Base-by-base conservation (phyloP, 1,284 basidiomycete species). In the Pseudozyma tsukubaensis region DNA sequence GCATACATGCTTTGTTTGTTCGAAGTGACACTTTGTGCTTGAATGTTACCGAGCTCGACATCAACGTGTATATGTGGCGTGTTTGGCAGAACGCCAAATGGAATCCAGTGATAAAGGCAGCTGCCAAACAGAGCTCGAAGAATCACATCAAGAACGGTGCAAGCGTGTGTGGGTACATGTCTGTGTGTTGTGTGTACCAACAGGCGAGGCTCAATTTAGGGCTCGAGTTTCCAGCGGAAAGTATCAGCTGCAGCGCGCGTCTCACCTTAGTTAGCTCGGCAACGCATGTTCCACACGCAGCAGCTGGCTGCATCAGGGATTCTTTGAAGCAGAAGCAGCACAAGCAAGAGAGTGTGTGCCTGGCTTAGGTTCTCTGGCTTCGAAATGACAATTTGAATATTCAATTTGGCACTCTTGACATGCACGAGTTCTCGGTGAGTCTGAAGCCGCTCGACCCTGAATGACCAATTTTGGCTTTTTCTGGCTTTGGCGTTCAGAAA, bases 141-240 rank as follows among this genome's bases (percentile, higher is more conserved):
- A 18, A 19, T 43, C 18, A 43, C 12, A 16, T 43, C 42, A 16
- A 43, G n/a, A 43, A 43, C 24, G 24, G 16, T 1, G 42, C 13
- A 12, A 24, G 18, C 18, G 44, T 45, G 18, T 3, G 44, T 24
- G 19, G 6, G 44, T 24, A n/a, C n/a, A n/a, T n/a, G n/a, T n/a
- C n/a, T n/a, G 44, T 24, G 44, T 45, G 44, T 10, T 45, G 18
- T 45, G 44, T 14, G 44, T 45, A 24, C 44, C 19, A 24, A 24
- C 19, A 29, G 24, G 43, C 29, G 43, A 24, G 12, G 44, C 44
- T 14, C 24, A 47, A 47, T 16, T 32, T 49, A 34, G 8, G 37
- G 11, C 16, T 39, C 16, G 12, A 12, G 16, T 39, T 39, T 39
- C 16, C 24, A 29, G 24, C 24, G 37, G 37, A 39, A 39, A 39